Percentiles rank a stretch among this genome's conserved stretches.
phyloP scores from a whole-genome alignment of 768 basidiomycete species.

The Saitozyma podzolica region DNA sequence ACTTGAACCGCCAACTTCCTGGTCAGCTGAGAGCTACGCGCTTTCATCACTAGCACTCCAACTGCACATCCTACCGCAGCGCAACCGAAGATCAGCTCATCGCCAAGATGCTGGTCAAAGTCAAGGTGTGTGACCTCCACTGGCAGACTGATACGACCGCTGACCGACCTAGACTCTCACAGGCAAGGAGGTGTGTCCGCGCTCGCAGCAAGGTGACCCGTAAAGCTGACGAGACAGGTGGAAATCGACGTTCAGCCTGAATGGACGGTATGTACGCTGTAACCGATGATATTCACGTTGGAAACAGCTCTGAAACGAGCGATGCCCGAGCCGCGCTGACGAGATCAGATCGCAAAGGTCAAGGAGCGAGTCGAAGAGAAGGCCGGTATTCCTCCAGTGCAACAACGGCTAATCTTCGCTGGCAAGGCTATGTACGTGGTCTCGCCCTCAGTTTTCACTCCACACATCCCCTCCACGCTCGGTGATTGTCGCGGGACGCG shows the following conservation, averaged over 20 bases:
- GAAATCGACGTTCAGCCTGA: constrained; percentile 92
- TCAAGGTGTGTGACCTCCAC: constrained; percentile 40
- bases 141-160: background rate
- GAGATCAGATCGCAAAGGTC: constrained; percentile 75
- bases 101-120: constrained; percentile 46
- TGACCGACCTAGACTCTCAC: constrained; percentile 71
- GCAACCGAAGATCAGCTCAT: background rate
- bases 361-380: constrained; percentile 99
- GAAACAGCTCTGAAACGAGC: background rate
- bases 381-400: constrained; percentile 92
- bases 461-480: background rate
- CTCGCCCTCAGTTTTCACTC: background rate
- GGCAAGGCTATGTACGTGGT: constrained; percentile 81
- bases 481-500: too few relatives aligned
- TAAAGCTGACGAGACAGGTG: constrained; percentile 59
- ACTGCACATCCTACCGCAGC: too few relatives aligned
- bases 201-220: constrained; percentile 17
- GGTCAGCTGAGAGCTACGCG: too few relatives aligned
- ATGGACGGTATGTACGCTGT: constrained; percentile 66
- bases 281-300: background rate
- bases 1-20: too few relatives aligned
- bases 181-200: constrained; percentile 80
- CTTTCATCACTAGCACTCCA: too few relatives aligned
- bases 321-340: constrained; percentile 6
- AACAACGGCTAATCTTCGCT: constrained; percentile 88